phyloP scores from a whole-genome alignment of 2,329 filamentous ascomycete genomes.

The Sordariomycetes sp. region DNA sequence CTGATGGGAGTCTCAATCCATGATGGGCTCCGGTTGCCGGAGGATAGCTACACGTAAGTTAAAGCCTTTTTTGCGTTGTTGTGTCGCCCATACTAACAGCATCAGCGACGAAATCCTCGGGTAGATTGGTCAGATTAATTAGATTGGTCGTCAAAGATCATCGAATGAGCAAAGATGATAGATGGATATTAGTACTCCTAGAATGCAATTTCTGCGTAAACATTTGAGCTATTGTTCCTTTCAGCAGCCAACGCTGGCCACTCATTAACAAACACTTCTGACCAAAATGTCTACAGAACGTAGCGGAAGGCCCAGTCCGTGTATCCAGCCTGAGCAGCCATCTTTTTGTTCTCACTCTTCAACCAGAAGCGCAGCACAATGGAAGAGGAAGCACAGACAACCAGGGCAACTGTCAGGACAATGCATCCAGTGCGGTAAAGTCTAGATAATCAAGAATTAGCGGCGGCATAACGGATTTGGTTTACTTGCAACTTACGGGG shows the following conservation, averaged over 20 bases:
- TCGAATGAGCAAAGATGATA: too few species aligned
- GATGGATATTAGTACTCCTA: too few species aligned
- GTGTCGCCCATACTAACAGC: not conserved
- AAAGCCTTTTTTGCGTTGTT: not conserved
- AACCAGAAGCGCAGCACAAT: conserved; percentile 2
- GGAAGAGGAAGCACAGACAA: conserved; percentile 1
- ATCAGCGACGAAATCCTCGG: conserved; percentile 2
- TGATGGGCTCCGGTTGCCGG: conserved; percentile 4
- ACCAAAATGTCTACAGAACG: conserved; percentile 1
- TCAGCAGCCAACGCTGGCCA: too few species aligned
- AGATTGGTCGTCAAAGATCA: too few species aligned
- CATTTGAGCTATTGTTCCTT: too few species aligned
- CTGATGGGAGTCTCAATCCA: conserved; percentile 4
- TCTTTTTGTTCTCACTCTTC: conserved; percentile 2
- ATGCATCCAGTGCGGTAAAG: conserved; percentile 4
- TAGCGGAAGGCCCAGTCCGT: not conserved
- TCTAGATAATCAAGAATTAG: not conserved
- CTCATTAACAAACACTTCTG: too few species aligned
- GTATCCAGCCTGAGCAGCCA: not conserved
- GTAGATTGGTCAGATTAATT: not conserved
- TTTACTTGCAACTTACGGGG: conserved; percentile 3
- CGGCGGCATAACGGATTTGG: too few species aligned
- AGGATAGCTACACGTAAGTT: conserved; percentile 6
- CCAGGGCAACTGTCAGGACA: conserved; percentile 1
- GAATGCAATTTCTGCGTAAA: too few species aligned